phyloP scores from a whole-genome alignment of 2,329 filamentous ascomycete species.

The Clonostachys rhizophaga region DNA sequence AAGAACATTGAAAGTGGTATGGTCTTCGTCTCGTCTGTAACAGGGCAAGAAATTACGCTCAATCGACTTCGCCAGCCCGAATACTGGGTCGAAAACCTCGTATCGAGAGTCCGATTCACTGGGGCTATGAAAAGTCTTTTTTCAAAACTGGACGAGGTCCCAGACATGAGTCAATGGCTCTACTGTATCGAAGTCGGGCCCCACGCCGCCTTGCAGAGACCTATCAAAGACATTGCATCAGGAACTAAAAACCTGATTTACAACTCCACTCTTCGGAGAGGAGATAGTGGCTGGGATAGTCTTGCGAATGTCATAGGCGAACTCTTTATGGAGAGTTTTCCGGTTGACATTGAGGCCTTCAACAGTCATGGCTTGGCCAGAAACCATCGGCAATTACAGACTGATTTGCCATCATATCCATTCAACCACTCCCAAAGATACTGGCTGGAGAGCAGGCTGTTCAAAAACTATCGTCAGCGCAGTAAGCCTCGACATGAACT shows the following conservation, averaged over 20 bases:
- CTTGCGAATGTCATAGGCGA: too few species aligned
- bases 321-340: neutral
- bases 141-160: neutral
- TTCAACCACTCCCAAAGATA: slow-evolving; percentile 26
- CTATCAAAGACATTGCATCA: slow-evolving; percentile 1
- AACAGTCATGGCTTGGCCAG: slow-evolving; percentile 14
- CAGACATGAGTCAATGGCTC: too few species aligned
- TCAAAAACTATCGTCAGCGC: slow-evolving; percentile 17
- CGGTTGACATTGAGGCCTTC: slow-evolving; percentile 33
- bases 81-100: slow-evolving; percentile 29
- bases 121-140: slow-evolving; percentile 11
- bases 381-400: slow-evolving; percentile 4
- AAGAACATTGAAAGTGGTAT: too few species aligned
- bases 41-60: neutral
- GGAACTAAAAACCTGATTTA: too few species aligned
- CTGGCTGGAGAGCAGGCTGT: slow-evolving; percentile 22
- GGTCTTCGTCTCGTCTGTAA: slow-evolving; percentile 2
- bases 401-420: slow-evolving; percentile 25
- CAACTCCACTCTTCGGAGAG: too few species aligned
- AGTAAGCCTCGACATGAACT: slow-evolving; percentile 34
- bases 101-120: slow-evolving; percentile 22
- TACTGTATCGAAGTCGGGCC: neutral
- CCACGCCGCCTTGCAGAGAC: neutral
- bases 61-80: too few species aligned
- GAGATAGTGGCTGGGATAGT: too few species aligned